Percentiles rank a stretch among this genome's conserved stretches.
Conservation (phyloP, 2,329 filamentous ascomycete species). For the Fusarium sp. region DNA sequence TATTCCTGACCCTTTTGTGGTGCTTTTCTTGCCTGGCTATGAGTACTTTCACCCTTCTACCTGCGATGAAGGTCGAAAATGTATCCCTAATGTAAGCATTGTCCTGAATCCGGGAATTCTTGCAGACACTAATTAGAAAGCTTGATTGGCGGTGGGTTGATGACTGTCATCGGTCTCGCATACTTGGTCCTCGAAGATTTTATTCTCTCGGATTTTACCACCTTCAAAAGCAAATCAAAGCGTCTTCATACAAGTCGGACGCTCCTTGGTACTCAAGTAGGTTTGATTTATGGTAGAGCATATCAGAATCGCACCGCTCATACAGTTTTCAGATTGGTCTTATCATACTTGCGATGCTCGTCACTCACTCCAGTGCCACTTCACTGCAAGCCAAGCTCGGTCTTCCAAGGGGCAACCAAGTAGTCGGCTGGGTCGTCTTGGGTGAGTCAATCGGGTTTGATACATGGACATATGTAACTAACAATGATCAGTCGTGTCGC, state of each 20-base stretch:
- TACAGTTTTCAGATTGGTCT: constrained; percentile 69
- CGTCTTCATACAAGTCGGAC: constrained; percentile 61
- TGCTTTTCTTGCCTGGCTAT: constrained; percentile 79
- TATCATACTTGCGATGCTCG: constrained; percentile 80
- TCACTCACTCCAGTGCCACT: constrained; percentile 85
- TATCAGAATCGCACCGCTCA: constrained; percentile 9
- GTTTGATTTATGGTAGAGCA: constrained; percentile 13
- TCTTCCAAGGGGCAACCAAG: constrained; percentile 85
- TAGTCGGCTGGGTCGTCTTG: constrained; percentile 84
- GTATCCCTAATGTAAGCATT: constrained; percentile 73
- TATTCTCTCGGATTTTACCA: constrained; percentile 57
- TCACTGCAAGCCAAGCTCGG: constrained; percentile 87
- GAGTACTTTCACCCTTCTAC: constrained; percentile 90
- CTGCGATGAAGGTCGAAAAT: constrained; percentile 86
- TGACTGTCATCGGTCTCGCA: constrained; percentile 77
- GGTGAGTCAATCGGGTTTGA: constrained; percentile 56
- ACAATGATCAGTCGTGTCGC: constrained; percentile 67
- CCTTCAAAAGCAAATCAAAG: constrained; percentile 36
- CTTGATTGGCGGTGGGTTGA: constrained; percentile 77
- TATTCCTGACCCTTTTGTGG: constrained; percentile 75
- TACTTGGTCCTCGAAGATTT: constrained; percentile 84
- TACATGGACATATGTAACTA: constrained; percentile 2
- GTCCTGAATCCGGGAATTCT: too few species aligned
- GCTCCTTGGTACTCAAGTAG: constrained; percentile 73
- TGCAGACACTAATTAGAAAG: constrained; percentile 53